Base-by-base conservation (phyloP, 1,139 yeast species). In the Kodamaea alishanica region DNA sequence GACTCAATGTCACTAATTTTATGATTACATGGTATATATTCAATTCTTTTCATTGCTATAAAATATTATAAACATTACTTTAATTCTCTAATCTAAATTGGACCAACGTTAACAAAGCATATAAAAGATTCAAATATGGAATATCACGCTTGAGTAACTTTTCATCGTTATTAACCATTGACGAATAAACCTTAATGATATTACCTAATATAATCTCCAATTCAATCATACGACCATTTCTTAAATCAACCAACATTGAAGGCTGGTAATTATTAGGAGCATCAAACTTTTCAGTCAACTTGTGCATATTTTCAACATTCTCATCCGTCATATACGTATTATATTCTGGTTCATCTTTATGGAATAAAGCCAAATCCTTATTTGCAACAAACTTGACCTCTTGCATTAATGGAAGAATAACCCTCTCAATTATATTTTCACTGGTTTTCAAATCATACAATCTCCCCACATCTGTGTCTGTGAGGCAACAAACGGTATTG, bases 191-290 rank as follows among this genome's bases (percentile, higher is more conserved):
- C 9, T 37, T 38, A 24, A 60, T 40, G 28, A 59, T 47, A 38
- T 58, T 60, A 4, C 62, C 65, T 40, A 60, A 47, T 26, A 61
- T 60, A 20, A 77, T 79, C 52, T 84, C 89, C 38, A 81, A 62
- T 58, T 86, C 95, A 53, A 84, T 72, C 42, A 81, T 79, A 51
- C 83, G 84, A 15, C 79, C 79, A 58, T 83, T 82, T 42, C 84
- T 73, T 25, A 74, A 67, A 56, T 84, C 95, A 9, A 84, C 79
- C 48, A 79, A 72, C 89, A 83, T 84, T 12, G 89, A 81, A 1
- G 92, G 92, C 34, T 49, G 52, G 41, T 57, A 61, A 30, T 53
- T 46, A 24, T 46, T 45, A 3, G 46, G 48, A 9, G 53, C 63
- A 42, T 60, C 59, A 24, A 46, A 42, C 9, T 38, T 40, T 26